Evolutionary conservation across 1,284 basidiomycete genomes (phyloP).

Genomic region (Puccinia horiana): DNA sequence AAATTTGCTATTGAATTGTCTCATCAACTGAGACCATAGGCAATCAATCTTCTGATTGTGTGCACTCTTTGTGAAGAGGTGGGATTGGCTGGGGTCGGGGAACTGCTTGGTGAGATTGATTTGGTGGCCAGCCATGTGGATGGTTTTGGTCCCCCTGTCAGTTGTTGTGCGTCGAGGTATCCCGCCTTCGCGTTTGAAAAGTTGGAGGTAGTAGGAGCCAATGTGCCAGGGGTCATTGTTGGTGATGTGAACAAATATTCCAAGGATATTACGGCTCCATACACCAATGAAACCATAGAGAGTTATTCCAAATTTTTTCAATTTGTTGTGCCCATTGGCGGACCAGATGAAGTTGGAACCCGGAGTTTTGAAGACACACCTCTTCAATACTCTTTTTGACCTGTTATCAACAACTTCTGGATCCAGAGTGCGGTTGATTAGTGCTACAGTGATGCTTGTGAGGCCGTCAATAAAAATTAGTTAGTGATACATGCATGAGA

Average conservation of each 20-base stretch:
- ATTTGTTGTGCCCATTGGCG: constrained; percentile 4
- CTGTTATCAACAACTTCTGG: neutral
- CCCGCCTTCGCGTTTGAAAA: neutral
- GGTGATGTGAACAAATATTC: constrained; percentile 10
- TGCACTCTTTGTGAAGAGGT: neutral
- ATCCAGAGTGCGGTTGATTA: neutral
- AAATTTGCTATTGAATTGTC: neutral
- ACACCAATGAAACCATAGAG: constrained; percentile 16
- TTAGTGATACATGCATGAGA: too few species aligned
- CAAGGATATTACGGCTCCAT: neutral
- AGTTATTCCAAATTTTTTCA: neutral
- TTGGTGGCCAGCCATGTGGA: neutral
- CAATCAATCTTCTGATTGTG: neutral
- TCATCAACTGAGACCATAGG: neutral
- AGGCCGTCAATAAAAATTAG: neutral
- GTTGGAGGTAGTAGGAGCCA: constrained; percentile 10
- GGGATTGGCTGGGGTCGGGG: neutral
- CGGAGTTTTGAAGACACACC: neutral
- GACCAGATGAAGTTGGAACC: constrained; percentile 5
- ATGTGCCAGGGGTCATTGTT: constrained; percentile 15
- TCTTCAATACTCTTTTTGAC: neutral
- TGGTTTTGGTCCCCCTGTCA: neutral
- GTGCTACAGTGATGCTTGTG: neutral
- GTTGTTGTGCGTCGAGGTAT: neutral
- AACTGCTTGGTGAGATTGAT: neutral